These are phyloP conservation scores for Rhodosporidiobolus sp. DNA, from an alignment of 768 basidiomycete species.

Conservation along the genomic window DNA sequence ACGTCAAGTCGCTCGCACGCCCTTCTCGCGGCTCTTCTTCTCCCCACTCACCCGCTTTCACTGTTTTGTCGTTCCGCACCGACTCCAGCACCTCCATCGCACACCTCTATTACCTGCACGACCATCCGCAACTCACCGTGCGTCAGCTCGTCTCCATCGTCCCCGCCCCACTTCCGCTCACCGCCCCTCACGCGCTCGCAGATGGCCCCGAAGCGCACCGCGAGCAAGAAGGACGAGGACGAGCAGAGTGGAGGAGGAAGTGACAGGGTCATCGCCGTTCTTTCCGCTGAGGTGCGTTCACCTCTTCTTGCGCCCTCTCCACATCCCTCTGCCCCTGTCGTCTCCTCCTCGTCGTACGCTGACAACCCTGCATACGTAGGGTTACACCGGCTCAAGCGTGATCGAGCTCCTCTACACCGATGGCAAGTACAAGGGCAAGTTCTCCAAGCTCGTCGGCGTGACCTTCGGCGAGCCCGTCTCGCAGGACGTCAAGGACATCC, in stretches of 20 bases:
- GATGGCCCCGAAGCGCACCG: constrained; percentile 5
- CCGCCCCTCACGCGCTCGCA: not conserved
- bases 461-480: constrained; percentile 13
- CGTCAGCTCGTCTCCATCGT: not conserved
- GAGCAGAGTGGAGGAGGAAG: not conserved
- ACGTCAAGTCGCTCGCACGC: too few species aligned
- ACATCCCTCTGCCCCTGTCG: not conserved
- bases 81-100: too few species aligned
- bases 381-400: constrained; percentile 8
- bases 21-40: too few species aligned
- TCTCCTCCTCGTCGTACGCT: not conserved
- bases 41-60: too few species aligned
- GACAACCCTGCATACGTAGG: not conserved
- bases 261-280: not conserved
- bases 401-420: constrained; percentile 8
- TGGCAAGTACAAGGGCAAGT: not conserved
- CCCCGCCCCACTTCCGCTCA: not conserved
- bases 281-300: not conserved
- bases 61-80: too few species aligned
- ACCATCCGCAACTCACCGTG: too few species aligned
- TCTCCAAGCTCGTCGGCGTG: constrained; percentile 14
- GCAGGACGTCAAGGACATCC: not conserved
- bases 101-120: too few species aligned
- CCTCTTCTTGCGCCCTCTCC: not conserved
- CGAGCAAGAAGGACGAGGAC: not conserved